Percentiles rank a stretch among this genome's conserved stretches.
Conservation (phyloP, 108 stramenopile species). For the Mediolabrus comicus region DNA sequence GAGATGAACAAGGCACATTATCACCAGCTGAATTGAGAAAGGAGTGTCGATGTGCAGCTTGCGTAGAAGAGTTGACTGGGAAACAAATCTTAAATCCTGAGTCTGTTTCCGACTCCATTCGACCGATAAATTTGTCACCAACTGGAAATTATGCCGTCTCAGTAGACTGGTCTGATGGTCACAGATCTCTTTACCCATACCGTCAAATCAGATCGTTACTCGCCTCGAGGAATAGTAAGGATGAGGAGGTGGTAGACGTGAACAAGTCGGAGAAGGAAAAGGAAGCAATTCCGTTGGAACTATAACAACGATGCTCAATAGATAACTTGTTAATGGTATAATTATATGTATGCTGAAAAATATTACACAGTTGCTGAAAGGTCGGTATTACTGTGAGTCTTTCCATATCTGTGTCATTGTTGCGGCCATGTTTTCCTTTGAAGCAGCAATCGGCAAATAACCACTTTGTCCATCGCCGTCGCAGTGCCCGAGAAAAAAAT, state of each 20-base stretch:
- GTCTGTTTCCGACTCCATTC: slow-evolving; percentile 59
- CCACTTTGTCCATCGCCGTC: slow-evolving; percentile 32
- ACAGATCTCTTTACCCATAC: slow-evolving; percentile 85
- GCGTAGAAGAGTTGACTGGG: slow-evolving; percentile 92
- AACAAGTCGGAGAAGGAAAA: neutral
- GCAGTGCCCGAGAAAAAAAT: slow-evolving; percentile 66
- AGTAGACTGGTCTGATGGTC: slow-evolving; percentile 91
- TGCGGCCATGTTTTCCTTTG: slow-evolving; percentile 10
- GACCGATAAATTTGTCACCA: slow-evolving; percentile 61
- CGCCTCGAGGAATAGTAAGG: neutral
- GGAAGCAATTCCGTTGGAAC: neutral
- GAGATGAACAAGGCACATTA: slow-evolving; percentile 28
- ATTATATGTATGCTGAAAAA: too few relatives aligned
- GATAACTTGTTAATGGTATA: too few relatives aligned
- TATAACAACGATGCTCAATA: neutral
- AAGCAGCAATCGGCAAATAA: slow-evolving; percentile 37
- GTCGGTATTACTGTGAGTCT: neutral
- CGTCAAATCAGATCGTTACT: slow-evolving; percentile 55
- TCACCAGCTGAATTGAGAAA: slow-evolving; percentile 66
- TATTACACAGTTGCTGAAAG: too few relatives aligned
- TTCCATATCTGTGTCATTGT: slow-evolving; percentile 17
- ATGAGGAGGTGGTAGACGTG: neutral
- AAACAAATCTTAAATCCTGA: slow-evolving; percentile 69
- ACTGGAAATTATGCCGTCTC: slow-evolving; percentile 90
- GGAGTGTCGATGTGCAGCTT: slow-evolving; percentile 85